phyloP scores from a whole-genome alignment of 768 basidiomycete genomes.

The Russula sp. region DNA sequence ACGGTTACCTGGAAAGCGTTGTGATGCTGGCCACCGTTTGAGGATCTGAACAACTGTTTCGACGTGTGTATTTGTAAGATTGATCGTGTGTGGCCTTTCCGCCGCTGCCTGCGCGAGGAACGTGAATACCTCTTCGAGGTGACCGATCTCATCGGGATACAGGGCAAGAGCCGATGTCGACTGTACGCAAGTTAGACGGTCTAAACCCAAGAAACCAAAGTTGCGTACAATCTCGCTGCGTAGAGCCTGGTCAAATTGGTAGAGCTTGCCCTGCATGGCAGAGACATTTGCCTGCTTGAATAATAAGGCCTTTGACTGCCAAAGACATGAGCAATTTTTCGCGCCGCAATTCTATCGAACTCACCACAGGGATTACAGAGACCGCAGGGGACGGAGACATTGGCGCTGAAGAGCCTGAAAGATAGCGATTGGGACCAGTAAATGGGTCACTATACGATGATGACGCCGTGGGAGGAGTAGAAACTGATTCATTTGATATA shows the following conservation, averaged over 20 bases:
- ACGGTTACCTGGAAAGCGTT: constrained; percentile 65
- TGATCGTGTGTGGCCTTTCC: constrained; percentile 35
- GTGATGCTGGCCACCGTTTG: constrained; percentile 69
- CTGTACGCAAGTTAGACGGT: constrained; percentile 39
- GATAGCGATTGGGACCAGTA: constrained; percentile 29
- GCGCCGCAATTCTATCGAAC: constrained; percentile 1
- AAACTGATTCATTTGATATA: constrained; percentile 37
- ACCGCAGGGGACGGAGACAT: constrained; percentile 1
- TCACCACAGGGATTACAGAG: constrained; percentile 28
- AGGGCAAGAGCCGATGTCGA: constrained; percentile 69
- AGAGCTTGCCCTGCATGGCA: constrained; percentile 76
- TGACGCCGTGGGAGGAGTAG: constrained; percentile 38
- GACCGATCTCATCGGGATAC: constrained; percentile 57
- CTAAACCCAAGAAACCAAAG: constrained; percentile 12
- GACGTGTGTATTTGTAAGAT: constrained; percentile 49
- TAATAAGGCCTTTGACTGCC: constrained; percentile 58
- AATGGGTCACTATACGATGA: constrained; percentile 30
- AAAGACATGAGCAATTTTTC: not conserved
- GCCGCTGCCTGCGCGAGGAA: constrained; percentile 53
- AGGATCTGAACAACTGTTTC: constrained; percentile 62
- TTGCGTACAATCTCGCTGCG: constrained; percentile 64
- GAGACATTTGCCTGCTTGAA: constrained; percentile 83
- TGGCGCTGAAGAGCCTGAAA: constrained; percentile 15
- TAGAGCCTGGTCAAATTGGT: constrained; percentile 69
- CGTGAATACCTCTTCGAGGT: constrained; percentile 61